Conservation (phyloP, 345 rosid genomes). For the Populus tremula region DNA sequence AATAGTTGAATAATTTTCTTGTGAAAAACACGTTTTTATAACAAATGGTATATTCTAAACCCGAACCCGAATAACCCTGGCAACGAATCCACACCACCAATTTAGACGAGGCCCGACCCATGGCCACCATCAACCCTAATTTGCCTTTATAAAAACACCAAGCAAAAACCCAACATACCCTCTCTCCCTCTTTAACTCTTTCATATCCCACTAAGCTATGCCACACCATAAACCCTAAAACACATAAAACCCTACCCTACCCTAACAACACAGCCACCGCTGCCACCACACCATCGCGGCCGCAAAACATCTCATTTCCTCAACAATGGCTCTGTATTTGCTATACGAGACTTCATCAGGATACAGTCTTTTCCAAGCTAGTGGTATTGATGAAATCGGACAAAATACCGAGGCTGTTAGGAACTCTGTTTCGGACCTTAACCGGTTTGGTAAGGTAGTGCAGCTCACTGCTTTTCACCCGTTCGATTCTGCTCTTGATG, state of each 20-base stretch:
- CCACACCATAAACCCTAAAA: background rate
- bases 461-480: conserved; percentile 74
- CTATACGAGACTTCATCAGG: conserved; percentile 76
- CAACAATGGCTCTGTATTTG: conserved; percentile 50
- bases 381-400: conserved; percentile 77
- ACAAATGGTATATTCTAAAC: background rate
- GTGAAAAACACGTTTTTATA: background rate
- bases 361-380: conserved; percentile 47
- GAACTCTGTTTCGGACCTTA: conserved; percentile 61
- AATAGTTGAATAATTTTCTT: too few relatives aligned
- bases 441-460: conserved; percentile 73
- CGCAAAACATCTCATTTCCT: background rate
- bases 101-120: background rate
- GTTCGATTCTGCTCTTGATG: conserved; percentile 60
- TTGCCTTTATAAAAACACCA: too few relatives aligned
- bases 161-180: background rate
- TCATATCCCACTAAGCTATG: background rate
- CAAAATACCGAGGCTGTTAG: conserved; percentile 81
- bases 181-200: background rate
- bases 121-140: background rate
- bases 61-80: background rate
- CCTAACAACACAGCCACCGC: background rate
- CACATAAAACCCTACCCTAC: background rate
- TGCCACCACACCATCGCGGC: background rate
- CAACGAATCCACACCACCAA: background rate